phyloP scores from a whole-genome alignment of 2,329 filamentous ascomycete species.

The Gyromitra esculenta region DNA sequence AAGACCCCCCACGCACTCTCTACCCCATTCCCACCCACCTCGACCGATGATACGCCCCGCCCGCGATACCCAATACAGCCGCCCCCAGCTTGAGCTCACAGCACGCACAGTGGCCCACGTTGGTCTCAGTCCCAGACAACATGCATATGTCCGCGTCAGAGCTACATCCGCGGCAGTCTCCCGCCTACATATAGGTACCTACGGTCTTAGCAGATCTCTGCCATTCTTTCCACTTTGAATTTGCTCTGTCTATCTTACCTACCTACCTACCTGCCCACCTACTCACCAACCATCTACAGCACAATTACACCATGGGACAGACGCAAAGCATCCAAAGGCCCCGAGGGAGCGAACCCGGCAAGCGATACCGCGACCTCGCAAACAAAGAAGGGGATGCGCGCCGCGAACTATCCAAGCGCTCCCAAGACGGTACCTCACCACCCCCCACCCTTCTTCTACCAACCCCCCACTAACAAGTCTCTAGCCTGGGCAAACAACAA shows the following conservation, averaged over 20 bases:
- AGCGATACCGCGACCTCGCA: slow-evolving; percentile 25
- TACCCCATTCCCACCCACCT: too few relatives aligned
- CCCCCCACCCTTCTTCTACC: not conserved
- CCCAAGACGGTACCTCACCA: slow-evolving; percentile 15
- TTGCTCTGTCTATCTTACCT: not conserved
- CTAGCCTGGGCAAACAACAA: slow-evolving; percentile 9
- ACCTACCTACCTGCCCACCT: not conserved
- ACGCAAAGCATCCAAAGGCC: slow-evolving; percentile 15
- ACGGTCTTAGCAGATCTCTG: not conserved
- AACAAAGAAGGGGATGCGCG: slow-evolving; percentile 3
- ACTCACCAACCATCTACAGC: not conserved
- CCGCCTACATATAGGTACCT: not conserved
- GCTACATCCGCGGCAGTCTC: not conserved
- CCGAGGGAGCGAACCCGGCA: slow-evolving; percentile 11
- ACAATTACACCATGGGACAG: slow-evolving; percentile 28
- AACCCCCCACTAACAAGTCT: not conserved
- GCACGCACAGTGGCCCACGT: too few relatives aligned
- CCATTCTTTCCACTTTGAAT: too few relatives aligned
- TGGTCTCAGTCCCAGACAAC: not conserved
- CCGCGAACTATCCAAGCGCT: slow-evolving; percentile 28
- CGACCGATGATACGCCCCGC: not conserved
- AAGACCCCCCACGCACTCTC: not conserved
- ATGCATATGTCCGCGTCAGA: not conserved
- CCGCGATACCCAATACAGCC: too few relatives aligned
- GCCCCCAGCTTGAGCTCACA: not conserved